Percentiles rank a stretch among this genome's conserved stretches.
These are phyloP conservation scores for Monosporascus sp. DNA, from an alignment of 2,329 filamentous ascomycete species.

Conservation along the genomic window DNA sequence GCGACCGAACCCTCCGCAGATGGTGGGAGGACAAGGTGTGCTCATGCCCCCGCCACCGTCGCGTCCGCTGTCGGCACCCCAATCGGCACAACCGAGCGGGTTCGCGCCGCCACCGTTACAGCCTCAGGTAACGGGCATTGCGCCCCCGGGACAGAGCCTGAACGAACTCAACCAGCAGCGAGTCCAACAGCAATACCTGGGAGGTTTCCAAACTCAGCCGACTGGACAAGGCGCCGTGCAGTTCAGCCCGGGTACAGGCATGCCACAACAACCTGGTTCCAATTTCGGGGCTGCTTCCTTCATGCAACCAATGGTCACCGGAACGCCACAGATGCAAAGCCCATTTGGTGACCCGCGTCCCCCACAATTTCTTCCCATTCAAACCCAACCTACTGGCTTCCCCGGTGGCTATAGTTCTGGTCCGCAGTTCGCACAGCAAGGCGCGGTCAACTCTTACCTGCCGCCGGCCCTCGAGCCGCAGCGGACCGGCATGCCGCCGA, in stretches of 20 bases:
- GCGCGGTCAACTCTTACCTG: constrained; percentile 52
- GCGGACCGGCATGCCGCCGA: constrained; percentile 44
- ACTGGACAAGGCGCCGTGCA: constrained; percentile 32
- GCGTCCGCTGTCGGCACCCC: constrained; percentile 80
- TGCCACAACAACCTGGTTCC: constrained; percentile 27
- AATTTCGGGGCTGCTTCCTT: constrained; percentile 36
- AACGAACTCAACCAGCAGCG: constrained; percentile 65
- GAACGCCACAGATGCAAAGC: constrained; percentile 35
- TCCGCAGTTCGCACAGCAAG: constrained; percentile 41
- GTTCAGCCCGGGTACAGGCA: constrained; percentile 31
- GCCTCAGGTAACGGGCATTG: constrained; percentile 79
- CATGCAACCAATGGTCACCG: constrained; percentile 36
- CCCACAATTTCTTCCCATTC: constrained; percentile 42
- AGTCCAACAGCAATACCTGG: constrained; percentile 54
- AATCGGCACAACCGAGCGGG: constrained; percentile 67
- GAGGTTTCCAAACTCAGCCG: constrained; percentile 33
- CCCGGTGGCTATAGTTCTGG: constrained; percentile 30
- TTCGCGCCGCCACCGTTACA: constrained; percentile 73
- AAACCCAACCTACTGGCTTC: constrained; percentile 62
- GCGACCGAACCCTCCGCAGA: constrained; percentile 65
- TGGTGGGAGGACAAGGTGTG: constrained; percentile 51
- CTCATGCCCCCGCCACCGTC: constrained; percentile 72
- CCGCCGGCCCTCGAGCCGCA: constrained; percentile 57
- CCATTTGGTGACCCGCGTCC: constrained; percentile 35
- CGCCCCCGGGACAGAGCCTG: constrained; percentile 70